A percentile compares a stretch with the other conserved stretches of the same genome.
These are phyloP conservation scores for Aspergillus hortae DNA, from an alignment of 2,329 filamentous ascomycete species.

Conservation along the genomic window DNA sequence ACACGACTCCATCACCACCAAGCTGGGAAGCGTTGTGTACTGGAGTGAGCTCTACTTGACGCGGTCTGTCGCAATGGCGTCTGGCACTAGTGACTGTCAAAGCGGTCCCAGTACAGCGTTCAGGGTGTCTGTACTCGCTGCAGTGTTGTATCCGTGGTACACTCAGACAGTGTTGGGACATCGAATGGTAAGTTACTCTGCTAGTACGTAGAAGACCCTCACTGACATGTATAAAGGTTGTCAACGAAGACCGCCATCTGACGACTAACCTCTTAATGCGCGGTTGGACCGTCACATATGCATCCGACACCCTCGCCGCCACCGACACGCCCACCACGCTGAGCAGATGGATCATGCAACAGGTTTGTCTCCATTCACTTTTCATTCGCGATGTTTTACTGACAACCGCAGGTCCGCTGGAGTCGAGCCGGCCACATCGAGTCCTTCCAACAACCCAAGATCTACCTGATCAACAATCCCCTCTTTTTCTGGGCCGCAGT, in stretches of 20 bases:
- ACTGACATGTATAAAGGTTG: conserved; percentile 15
- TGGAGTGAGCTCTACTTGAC: conserved; percentile 35
- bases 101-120: conserved; percentile 37
- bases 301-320: conserved; percentile 29
- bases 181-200: conserved; percentile 21
- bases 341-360: conserved; percentile 34
- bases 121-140: conserved; percentile 26
- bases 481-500: conserved; percentile 34
- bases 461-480: conserved; percentile 32
- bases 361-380: conserved; percentile 9
- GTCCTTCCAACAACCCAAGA: conserved; percentile 30
- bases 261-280: conserved; percentile 34
- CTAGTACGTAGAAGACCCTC: background rate
- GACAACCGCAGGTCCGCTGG: conserved; percentile 26
- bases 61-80: conserved; percentile 26
- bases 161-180: conserved; percentile 34
- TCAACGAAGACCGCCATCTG: conserved; percentile 39
- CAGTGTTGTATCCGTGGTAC: conserved; percentile 34
- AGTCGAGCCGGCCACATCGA: conserved; percentile 36
- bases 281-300: conserved; percentile 34
- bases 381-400: background rate
- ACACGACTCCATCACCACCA: conserved; percentile 26
- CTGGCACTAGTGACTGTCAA: conserved; percentile 34
- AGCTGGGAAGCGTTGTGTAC: conserved; percentile 31
- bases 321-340: conserved; percentile 37